Conservation (phyloP, 2,329 filamentous ascomycete genomes). For the Penicillium fuscoglaucum region DNA sequence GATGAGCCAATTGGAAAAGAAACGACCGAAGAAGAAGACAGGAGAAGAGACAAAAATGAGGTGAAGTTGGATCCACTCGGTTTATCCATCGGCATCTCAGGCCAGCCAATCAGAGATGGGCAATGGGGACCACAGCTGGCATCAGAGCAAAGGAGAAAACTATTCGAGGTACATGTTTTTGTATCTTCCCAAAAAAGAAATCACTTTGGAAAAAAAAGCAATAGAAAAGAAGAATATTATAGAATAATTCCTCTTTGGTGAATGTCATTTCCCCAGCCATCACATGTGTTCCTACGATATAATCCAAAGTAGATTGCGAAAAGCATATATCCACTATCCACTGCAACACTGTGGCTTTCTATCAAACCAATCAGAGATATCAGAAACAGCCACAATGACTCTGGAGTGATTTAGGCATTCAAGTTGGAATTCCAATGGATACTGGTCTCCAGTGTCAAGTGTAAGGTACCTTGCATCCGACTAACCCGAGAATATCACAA, state of each 20-base stretch:
- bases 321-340: not conserved
- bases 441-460: not conserved
- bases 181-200: not conserved
- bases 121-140: not conserved
- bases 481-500: not conserved
- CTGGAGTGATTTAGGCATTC: not conserved
- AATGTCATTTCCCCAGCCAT: not conserved
- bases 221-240: not conserved
- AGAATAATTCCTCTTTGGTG: not conserved
- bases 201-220: not conserved
- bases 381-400: not conserved
- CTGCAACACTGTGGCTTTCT: not conserved
- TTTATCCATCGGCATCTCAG: conserved; percentile 1
- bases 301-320: too few relatives aligned
- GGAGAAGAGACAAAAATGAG: too few relatives aligned
- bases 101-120: conserved; percentile 1
- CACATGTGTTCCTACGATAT: not conserved
- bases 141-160: too few relatives aligned
- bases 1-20: not conserved
- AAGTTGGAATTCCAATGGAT: not conserved
- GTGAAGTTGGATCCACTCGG: conserved; percentile 1
- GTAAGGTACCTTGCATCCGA: not conserved
- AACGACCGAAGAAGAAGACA: not conserved
- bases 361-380: not conserved
- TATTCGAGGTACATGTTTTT: too few relatives aligned